Percentiles rank a stretch among this genome's conserved stretches.
phyloP scores from a whole-genome alignment of 129 eudicot genomes.

The Flaveria linearis region DNA sequence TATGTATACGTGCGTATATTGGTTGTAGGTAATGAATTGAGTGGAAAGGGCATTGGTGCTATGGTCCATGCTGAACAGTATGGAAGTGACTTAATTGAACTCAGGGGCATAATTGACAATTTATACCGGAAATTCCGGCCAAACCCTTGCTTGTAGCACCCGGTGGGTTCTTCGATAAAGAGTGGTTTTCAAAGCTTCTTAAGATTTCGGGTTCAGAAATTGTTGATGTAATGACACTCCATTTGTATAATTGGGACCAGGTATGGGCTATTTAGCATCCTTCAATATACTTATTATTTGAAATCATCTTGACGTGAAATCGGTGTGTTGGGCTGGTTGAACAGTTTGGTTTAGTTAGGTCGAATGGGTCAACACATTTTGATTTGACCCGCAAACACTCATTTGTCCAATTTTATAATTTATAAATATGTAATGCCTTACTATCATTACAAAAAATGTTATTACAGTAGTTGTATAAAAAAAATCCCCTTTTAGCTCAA shows the following conservation, averaged over 20 bases:
- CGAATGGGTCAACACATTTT: background rate
- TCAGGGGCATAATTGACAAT: slow-evolving; percentile 52
- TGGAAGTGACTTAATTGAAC: slow-evolving; percentile 58
- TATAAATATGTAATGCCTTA: background rate
- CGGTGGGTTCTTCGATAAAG: slow-evolving; percentile 82
- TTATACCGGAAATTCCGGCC: slow-evolving; percentile 41
- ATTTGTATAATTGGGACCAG: slow-evolving; percentile 87
- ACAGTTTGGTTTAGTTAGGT: background rate
- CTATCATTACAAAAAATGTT: background rate
- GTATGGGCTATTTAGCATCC: slow-evolving; percentile 33
- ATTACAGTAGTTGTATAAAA: background rate
- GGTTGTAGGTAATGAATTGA: slow-evolving; percentile 76
- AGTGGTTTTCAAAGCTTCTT: slow-evolving; percentile 76
- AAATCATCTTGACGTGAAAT: background rate
- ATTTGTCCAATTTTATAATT: background rate
- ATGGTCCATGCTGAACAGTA: slow-evolving; percentile 72
- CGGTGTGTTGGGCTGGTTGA: background rate
- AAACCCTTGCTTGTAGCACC: slow-evolving; percentile 73
- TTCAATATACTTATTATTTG: background rate
- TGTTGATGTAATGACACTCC: slow-evolving; percentile 73
- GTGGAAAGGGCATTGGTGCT: slow-evolving; percentile 82
- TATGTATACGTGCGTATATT: slow-evolving; percentile 14
- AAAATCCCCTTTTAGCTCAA: too few species aligned
- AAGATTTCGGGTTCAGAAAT: slow-evolving; percentile 60
- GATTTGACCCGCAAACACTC: background rate